Percentiles rank a stretch among this genome's conserved stretches.
phyloP scores from a whole-genome alignment of 1,139 yeast species.

The Komagataea norvegica region DNA sequence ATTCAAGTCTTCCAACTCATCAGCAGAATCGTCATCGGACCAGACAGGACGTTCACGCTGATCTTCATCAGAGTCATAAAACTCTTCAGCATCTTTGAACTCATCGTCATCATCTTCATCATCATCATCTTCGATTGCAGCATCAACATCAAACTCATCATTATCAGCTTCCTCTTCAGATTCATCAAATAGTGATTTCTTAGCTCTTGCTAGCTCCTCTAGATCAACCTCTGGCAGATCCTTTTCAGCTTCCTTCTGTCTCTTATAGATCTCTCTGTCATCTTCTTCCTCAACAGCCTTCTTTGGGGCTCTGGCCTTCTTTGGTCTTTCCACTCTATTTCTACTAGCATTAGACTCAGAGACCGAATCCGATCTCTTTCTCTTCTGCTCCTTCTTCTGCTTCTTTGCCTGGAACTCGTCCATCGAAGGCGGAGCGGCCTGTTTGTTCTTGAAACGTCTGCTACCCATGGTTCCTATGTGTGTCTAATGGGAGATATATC shows the following conservation, averaged over 20 bases:
- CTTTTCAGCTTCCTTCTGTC: slow-evolving; percentile 39
- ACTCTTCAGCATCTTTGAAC: slow-evolving; percentile 40
- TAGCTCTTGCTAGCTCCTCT: slow-evolving; percentile 60
- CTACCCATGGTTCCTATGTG: slow-evolving; percentile 64
- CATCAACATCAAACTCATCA: slow-evolving; percentile 55
- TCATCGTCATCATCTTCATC: slow-evolving; percentile 53
- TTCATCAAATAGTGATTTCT: slow-evolving; percentile 74
- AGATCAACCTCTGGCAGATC: slow-evolving; percentile 59
- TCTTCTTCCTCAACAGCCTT: slow-evolving; percentile 28
- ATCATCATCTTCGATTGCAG: slow-evolving; percentile 43
- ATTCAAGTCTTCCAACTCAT: slow-evolving; percentile 73
- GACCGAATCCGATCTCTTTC: slow-evolving; percentile 30
- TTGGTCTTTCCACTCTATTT: slow-evolving; percentile 9
- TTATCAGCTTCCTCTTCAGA: slow-evolving; percentile 56
- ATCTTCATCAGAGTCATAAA: slow-evolving; percentile 49
- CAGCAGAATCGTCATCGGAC: slow-evolving; percentile 73
- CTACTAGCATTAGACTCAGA: slow-evolving; percentile 15
- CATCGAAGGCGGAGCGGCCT: slow-evolving; percentile 80
- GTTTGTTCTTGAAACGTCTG: slow-evolving; percentile 86
- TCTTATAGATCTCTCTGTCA: slow-evolving; percentile 27
- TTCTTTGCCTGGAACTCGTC: slow-evolving; percentile 73
- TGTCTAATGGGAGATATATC: too few relatives aligned
- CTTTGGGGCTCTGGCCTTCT: slow-evolving; percentile 24
- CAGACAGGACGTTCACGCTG: slow-evolving; percentile 69
- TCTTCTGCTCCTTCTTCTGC: slow-evolving; percentile 36